Evolutionary conservation across 139 green algal species (phyloP), one percentile per base, ranked within the genome.

Genomic region (Medakamo hakoo): DNA sequence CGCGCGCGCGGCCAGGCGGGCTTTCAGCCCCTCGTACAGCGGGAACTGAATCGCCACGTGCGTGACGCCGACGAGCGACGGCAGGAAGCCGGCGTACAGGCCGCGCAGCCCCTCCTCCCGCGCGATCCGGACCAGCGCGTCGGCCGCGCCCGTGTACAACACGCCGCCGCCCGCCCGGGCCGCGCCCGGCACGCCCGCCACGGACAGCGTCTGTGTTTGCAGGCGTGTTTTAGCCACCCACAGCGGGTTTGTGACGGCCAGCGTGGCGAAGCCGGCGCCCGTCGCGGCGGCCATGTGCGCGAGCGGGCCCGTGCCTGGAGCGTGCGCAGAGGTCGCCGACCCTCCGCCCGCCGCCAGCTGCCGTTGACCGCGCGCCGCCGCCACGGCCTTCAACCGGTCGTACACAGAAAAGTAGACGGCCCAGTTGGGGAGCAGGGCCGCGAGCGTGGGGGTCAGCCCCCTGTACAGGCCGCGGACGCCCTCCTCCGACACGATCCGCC

Each of bases 41-140:
- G 91, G 92, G 65, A 98, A 95, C 80, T 98, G 90, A 30, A 98
- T 92, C 2, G 82, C 85, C 23, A 98, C 92, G 62, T 98, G 91
- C 49, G 78, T 72, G 19, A 98, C 84, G 21, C 91, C 91, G 20
- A 89, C 74, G 55, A 97, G 72, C 4, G 86, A 91, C 5, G 91
- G 92, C 0, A 80, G 79, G 55, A 98, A 69, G 23, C 91, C 91
- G 63, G 78, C 74, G 78, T 98, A 98, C 58, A 98, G 73, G 5
- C 89, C 89, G 21, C 58, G 49, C 29, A 96, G 40, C 1, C 91
- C 91, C 70, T 98, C 91, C 66, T 96, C 82, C 9, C 75, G 66
- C 0, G 78, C 79, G 23, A 97, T 97, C 23, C 88, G 72, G 2
- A 59, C 24, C 3, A 96, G 64, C 3, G 87, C 86, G 58, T 90